These are phyloP conservation scores for Starmerella vitae DNA, from an alignment of 805 yeast species.

Conservation along the genomic window DNA sequence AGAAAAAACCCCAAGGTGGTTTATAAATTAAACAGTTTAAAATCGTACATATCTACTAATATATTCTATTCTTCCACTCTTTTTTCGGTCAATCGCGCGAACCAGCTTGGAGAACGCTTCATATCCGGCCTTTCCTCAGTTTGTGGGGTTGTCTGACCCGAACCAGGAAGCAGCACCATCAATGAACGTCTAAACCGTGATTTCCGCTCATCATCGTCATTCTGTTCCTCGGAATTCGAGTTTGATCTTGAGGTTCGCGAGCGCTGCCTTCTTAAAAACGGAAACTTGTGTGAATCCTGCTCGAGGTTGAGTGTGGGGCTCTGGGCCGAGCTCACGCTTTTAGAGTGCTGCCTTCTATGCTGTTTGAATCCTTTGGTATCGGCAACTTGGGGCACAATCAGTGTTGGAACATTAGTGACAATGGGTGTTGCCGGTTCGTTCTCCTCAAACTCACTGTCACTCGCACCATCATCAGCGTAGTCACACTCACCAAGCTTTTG, in stretches of 20 bases:
- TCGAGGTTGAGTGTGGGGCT: slow-evolving; percentile 10
- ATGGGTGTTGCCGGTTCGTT: neutral
- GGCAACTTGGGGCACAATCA: neutral
- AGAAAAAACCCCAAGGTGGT: too few species aligned
- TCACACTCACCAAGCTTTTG: neutral
- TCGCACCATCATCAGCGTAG: neutral
- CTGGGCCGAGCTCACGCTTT: slow-evolving; percentile 23
- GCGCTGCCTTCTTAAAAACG: slow-evolving; percentile 11
- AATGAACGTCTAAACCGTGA: slow-evolving; percentile 20
- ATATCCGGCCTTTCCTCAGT: slow-evolving; percentile 7
- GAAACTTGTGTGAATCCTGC: slow-evolving; percentile 1
- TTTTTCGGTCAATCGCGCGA: slow-evolving; percentile 2
- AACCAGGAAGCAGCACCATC: slow-evolving; percentile 13
- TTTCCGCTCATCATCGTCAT: slow-evolving; percentile 13
- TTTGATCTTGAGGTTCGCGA: slow-evolving; percentile 3
- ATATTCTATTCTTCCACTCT: too few species aligned
- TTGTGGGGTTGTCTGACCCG: neutral
- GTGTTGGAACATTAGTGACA: neutral
- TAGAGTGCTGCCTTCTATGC: slow-evolving; percentile 20
- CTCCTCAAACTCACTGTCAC: neutral
- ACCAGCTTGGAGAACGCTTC: slow-evolving; percentile 11
- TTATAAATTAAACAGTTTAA: too few species aligned
- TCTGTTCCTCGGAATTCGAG: neutral
- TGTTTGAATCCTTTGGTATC: neutral
- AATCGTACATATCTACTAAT: too few species aligned